Evolutionary conservation across 2,329 filamentous ascomycete genomes (phyloP), one percentile per base, ranked within the genome.

Genomic region (Bertia moriformis): DNA sequence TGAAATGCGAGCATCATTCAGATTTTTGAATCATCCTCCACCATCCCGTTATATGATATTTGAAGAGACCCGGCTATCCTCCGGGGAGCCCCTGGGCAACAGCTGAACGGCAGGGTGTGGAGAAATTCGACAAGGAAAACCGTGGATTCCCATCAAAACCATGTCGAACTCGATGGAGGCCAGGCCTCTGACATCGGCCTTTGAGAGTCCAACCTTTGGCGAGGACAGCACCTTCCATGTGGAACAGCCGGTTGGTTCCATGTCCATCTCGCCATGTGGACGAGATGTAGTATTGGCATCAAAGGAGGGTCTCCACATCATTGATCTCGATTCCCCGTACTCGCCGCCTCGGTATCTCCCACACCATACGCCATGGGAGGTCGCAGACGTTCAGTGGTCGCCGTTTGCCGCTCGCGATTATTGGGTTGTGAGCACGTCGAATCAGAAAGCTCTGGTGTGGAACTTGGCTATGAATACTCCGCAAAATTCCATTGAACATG

Each of bases 331-430:
- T 53, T 72, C 66, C 18, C 71, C 72, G 4, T 78, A 73, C 49
- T 73, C 71, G 19, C 69, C 70, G 10, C 74, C 74, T 24, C 67
- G 73, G 24, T 72, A 75, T 50, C 66, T 79, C 18, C 62, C 69
- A 32, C 71, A 78, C 47, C 67, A 72, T 43, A 73, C 73, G 7
- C 66, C 69, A 30, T 78, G 73, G 71, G 72, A 77, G 43, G 73
- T 78, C 4, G 74, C 74, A 12, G 74, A 78, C 53, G 73, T 79
- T 19, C 74, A 79, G 51, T 79, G 74, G 74, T 77, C 71, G 15
- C 74, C 74, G 4, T 78, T 78, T 48, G 69, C 73, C 15, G 62
- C 63, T 18, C 62, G 73, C 30, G 68, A 76, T 45, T 70, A 69
- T 42, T 78, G 74, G 73, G 68, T 79, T 18, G 70, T 72, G 38